These are phyloP conservation scores for Aspergillus cavernicola DNA, from an alignment of 495 filamentous ascomycete genomes.

Conservation along the genomic window DNA sequence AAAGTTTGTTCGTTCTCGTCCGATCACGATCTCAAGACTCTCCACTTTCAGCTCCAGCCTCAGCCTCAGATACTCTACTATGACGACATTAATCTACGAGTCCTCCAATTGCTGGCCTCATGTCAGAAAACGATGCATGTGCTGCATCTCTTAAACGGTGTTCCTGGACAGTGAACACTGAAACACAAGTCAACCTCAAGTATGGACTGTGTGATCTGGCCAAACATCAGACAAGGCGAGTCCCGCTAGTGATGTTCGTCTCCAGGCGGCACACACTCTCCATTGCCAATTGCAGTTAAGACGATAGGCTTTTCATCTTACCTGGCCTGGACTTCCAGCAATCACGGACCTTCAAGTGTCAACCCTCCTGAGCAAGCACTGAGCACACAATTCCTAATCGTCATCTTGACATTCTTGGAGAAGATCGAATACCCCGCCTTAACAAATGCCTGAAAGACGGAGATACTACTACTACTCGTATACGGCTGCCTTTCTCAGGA, in stretches of 20 bases:
- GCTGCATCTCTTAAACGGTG: constrained; percentile 2
- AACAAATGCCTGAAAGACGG: not conserved
- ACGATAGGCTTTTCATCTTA: not conserved
- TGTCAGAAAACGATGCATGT: constrained; percentile 10
- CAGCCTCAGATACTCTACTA: constrained; percentile 10
- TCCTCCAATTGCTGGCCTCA: not conserved
- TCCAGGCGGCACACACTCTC: constrained; percentile 4
- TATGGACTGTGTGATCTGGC: not conserved
- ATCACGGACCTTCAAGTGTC: not conserved
- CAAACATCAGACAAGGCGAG: not conserved
- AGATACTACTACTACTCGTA: too few species aligned
- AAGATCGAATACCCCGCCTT: not conserved
- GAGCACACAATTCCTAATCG: not conserved
- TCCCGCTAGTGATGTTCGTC: constrained; percentile 4
- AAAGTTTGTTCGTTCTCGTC: too few species aligned
- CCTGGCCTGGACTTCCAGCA: not conserved
- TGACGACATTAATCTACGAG: constrained; percentile 10
- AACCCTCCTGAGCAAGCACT: not conserved
- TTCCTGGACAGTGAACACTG: not conserved
- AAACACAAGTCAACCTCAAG: not conserved
- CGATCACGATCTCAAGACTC: constrained; percentile 4
- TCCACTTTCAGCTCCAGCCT: constrained; percentile 13
- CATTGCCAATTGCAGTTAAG: constrained; percentile 10
- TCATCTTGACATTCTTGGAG: not conserved
- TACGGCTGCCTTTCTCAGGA: too few species aligned